Percentiles rank a stretch among this genome's conserved stretches.
Conservation (phyloP, 2,329 filamentous ascomycete species). For the Rhynchosporium graminicola region DNA sequence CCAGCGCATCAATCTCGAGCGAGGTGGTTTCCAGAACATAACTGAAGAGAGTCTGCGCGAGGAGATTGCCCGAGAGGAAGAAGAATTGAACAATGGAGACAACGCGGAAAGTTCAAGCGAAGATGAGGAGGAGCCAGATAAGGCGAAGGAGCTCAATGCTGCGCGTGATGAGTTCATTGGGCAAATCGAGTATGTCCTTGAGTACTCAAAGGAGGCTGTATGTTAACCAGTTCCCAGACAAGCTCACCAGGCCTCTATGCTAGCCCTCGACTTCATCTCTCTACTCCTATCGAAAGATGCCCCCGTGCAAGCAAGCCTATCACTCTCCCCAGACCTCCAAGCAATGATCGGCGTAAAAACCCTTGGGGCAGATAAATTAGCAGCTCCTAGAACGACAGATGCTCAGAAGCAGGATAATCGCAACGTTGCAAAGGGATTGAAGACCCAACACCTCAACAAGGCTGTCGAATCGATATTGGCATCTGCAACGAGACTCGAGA, state of each 20-base stretch:
- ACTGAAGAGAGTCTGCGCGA: constrained; percentile 71
- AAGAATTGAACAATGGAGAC: constrained; percentile 45
- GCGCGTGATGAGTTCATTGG: constrained; percentile 60
- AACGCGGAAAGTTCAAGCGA: constrained; percentile 51
- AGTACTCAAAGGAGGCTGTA: background rate
- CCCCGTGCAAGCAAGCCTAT: constrained; percentile 67
- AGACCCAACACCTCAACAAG: constrained; percentile 73
- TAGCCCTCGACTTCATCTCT: constrained; percentile 80
- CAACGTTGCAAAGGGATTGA: constrained; percentile 67
- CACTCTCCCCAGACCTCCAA: constrained; percentile 71
- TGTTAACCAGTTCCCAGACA: constrained; percentile 38
- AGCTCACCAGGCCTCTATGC: constrained; percentile 61
- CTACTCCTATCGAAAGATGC: constrained; percentile 79
- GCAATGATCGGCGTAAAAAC: constrained; percentile 73
- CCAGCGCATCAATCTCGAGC: constrained; percentile 73
- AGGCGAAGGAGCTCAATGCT: constrained; percentile 41
- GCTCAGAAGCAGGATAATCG: constrained; percentile 58
- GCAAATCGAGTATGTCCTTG: constrained; percentile 53
- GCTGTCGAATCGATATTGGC: constrained; percentile 73
- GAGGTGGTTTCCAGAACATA: constrained; percentile 79
- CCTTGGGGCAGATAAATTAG: constrained; percentile 66
- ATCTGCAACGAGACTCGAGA: constrained; percentile 70
- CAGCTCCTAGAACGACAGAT: constrained; percentile 59
- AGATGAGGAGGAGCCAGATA: constrained; percentile 46
- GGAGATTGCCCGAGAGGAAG: constrained; percentile 58